Evolutionary conservation across 306 rosid species (phyloP), one percentile per base, ranked within the genome.

Genomic region (Trifolium fragiferum): DNA sequence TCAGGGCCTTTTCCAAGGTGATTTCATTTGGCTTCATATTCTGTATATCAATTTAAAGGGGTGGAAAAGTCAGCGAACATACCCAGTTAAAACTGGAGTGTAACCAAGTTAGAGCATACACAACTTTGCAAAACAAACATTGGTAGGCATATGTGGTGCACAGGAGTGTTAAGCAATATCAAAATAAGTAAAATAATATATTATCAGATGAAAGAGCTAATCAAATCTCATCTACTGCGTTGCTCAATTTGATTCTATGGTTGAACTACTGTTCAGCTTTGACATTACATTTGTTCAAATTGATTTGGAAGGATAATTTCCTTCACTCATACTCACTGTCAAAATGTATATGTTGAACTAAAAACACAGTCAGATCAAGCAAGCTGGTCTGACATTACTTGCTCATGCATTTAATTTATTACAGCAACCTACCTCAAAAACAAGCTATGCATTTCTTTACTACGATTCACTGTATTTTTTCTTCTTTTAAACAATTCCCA

Each of bases 1-100:
- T 74, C 70, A 92, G 76, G n/a, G 97, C 99, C 53, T 82, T 79
- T 76, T 86, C 93, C 15, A 94, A 73, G 68, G 86, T 87, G 8
- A 94, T 68, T 3, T 88, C 85, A 49, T 49, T 60, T 10, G 97
- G 86, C 71, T 90, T 81, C 78, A 82, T 40, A 74, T 86, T 53
- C 98, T 94, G 93, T 77, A 78, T 21, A 43, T 19, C 77, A 55
- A 79, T 66, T 69, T 58, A 67, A 67, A 57, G 71, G 71, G 11
- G 20, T 1, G 19, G 37, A 35, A 32, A 32, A 47, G 19, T 14
- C 8, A 35, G 75, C 58, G 37, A 60, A 30, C 32, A 65, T 54
- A 47, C 40, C 23, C 47, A 73, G 41, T 25, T 21, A 66, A 78
- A 16, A 74, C 3, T 11, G 11, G 35, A n/a, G 8, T 21, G 38